These are phyloP conservation scores for Hyaloscypha hepaticicola DNA, from an alignment of 495 filamentous ascomycete genomes.

Conservation along the genomic window DNA sequence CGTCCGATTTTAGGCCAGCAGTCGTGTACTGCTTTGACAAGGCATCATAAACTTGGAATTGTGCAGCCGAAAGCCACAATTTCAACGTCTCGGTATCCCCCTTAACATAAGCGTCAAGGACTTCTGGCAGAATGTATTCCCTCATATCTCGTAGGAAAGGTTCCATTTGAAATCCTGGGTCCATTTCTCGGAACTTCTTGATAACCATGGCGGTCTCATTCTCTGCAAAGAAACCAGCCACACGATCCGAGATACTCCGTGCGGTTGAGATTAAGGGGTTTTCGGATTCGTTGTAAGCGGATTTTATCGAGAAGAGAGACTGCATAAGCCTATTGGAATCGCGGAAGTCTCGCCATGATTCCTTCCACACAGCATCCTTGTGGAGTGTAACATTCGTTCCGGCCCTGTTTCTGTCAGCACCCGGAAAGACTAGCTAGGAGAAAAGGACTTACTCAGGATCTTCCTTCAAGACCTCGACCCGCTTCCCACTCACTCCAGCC, in stretches of 20 bases:
- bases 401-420: slow-evolving; percentile 57
- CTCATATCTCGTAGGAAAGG: slow-evolving; percentile 90
- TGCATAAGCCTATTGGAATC: slow-evolving; percentile 89
- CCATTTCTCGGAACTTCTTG: slow-evolving; percentile 96
- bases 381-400: slow-evolving; percentile 92
- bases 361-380: slow-evolving; percentile 95
- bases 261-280: slow-evolving; percentile 93
- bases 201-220: slow-evolving; percentile 97
- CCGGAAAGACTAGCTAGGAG: not conserved
- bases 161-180: slow-evolving; percentile 92
- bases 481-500: slow-evolving; percentile 40
- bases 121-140: slow-evolving; percentile 97
- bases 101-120: slow-evolving; percentile 96
- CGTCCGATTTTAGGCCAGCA: slow-evolving; percentile 89
- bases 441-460: slow-evolving; percentile 74
- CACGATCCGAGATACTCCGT: slow-evolving; percentile 85
- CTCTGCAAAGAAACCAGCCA: slow-evolving; percentile 96
- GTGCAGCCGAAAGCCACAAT: slow-evolving; percentile 91
- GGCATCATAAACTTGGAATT: slow-evolving; percentile 91
- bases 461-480: slow-evolving; percentile 62
- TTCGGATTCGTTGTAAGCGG: slow-evolving; percentile 89
- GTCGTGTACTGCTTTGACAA: slow-evolving; percentile 92
- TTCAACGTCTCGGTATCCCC: slow-evolving; percentile 88
- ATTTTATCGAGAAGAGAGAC: slow-evolving; percentile 77
- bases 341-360: slow-evolving; percentile 89